Evolutionary conservation across 257 asterid genomes (phyloP).

Genomic region (Gentiana dahurica): DNA sequence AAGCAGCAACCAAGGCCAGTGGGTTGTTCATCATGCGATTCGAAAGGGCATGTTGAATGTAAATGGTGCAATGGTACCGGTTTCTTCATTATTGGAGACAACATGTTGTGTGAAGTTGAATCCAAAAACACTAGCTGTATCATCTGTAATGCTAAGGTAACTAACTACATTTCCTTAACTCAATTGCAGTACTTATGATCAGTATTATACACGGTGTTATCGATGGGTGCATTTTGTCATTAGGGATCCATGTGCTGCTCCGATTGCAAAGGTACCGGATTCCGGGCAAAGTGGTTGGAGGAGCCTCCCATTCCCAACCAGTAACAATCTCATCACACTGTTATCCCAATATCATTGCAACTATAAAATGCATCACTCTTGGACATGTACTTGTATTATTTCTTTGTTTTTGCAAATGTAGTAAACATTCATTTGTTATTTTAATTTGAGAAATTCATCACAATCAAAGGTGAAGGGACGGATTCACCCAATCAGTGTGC

Average conservation of each 20-base stretch:
- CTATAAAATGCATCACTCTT: no score
- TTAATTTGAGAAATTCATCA: no score
- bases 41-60: slow-evolving; percentile 78
- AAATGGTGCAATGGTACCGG: slow-evolving; percentile 96
- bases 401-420: no score
- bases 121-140: slow-evolving; percentile 77
- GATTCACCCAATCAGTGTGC: no score
- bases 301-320: slow-evolving; percentile 50
- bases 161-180: neutral
- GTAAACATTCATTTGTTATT: no score
- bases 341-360: no score
- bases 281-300: slow-evolving; percentile 87
- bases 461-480: no score
- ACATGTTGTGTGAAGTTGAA: slow-evolving; percentile 93
- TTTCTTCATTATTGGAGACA: slow-evolving; percentile 86
- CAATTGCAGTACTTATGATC: no score
- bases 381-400: no score
- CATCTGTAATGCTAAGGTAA: slow-evolving; percentile 79
- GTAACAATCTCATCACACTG: slow-evolving; percentile 1
- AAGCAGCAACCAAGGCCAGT: slow-evolving; percentile 86
- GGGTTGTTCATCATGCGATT: slow-evolving; percentile 62
- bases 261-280: slow-evolving; percentile 89
- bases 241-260: slow-evolving; percentile 75
- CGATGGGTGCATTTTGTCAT: neutral
- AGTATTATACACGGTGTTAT: neutral